Evolutionary conservation across 2,329 filamentous ascomycete genomes (phyloP).

Genomic region (Colletotrichum somersetense): DNA sequence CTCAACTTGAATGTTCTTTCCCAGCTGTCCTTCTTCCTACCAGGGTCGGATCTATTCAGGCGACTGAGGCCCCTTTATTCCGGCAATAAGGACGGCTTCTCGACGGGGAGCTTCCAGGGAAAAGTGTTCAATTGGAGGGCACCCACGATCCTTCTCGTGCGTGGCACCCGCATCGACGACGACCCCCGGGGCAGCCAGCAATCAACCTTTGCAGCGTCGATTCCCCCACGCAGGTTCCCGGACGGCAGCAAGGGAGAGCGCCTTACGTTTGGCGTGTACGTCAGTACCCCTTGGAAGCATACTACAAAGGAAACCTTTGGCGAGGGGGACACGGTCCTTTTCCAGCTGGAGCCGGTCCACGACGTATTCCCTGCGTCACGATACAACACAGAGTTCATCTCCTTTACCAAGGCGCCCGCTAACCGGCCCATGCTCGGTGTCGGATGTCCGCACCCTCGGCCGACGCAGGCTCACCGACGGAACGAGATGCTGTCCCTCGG

Average conservation of each 20-base stretch:
- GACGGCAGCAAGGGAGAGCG: slow-evolving; percentile 62
- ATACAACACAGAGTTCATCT: slow-evolving; percentile 75
- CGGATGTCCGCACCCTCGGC: slow-evolving; percentile 68
- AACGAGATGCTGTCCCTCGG: slow-evolving; percentile 66
- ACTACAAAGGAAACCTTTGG: slow-evolving; percentile 78
- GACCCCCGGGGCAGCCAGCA: slow-evolving; percentile 64
- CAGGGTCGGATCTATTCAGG: slow-evolving; percentile 73
- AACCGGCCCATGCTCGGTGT: slow-evolving; percentile 73
- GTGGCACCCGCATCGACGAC: slow-evolving; percentile 69
- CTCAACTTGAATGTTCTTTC: slow-evolving; percentile 73
- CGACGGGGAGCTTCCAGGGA: slow-evolving; percentile 81
- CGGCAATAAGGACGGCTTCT: slow-evolving; percentile 78
- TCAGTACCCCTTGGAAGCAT: slow-evolving; percentile 76
- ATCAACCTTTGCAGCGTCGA: slow-evolving; percentile 68
- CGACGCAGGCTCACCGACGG: slow-evolving; percentile 59
- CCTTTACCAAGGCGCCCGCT: slow-evolving; percentile 74
- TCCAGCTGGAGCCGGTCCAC: slow-evolving; percentile 79
- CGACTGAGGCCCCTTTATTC: slow-evolving; percentile 77
- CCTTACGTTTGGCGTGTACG: slow-evolving; percentile 76
- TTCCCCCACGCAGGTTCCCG: slow-evolving; percentile 73
- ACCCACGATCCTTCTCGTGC: slow-evolving; percentile 78
- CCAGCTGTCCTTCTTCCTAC: slow-evolving; percentile 81
- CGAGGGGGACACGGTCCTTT: slow-evolving; percentile 72
- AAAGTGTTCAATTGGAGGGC: slow-evolving; percentile 83
- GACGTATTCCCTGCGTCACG: slow-evolving; percentile 77